Conservation (phyloP, 2,329 filamentous ascomycete species). For the Phaeomoniella chlamydospora region DNA sequence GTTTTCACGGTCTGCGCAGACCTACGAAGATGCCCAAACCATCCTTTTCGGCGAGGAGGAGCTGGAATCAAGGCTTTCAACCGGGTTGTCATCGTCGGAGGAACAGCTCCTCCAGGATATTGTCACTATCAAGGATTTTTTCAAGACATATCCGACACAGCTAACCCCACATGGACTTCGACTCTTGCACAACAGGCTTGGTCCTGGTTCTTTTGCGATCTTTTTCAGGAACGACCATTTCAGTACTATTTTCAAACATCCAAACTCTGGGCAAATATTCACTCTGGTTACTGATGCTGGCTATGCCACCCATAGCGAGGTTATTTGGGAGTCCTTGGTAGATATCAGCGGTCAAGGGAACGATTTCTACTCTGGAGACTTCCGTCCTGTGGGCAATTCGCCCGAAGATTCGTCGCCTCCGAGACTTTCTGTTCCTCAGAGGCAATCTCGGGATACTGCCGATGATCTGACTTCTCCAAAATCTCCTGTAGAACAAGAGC, state of each 20-base stretch:
- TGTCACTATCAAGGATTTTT: slow-evolving; percentile 66
- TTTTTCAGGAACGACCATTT: slow-evolving; percentile 97
- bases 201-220: slow-evolving; percentile 71
- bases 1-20: slow-evolving; percentile 59
- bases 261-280: slow-evolving; percentile 58
- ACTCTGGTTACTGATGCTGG: slow-evolving; percentile 87
- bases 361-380: slow-evolving; percentile 82
- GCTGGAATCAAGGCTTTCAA: slow-evolving; percentile 61
- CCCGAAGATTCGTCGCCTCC: slow-evolving; percentile 7
- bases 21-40: slow-evolving; percentile 85
- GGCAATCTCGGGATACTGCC: neutral
- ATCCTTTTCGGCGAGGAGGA: slow-evolving; percentile 81
- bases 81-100: slow-evolving; percentile 53
- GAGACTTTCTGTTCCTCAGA: neutral
- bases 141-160: slow-evolving; percentile 68
- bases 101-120: slow-evolving; percentile 74
- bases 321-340: slow-evolving; percentile 89
- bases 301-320: slow-evolving; percentile 73
- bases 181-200: slow-evolving; percentile 54
- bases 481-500: slow-evolving; percentile 49
- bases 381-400: slow-evolving; percentile 61
- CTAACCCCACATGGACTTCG: slow-evolving; percentile 70
- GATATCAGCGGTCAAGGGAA: slow-evolving; percentile 74
- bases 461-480: slow-evolving; percentile 8
- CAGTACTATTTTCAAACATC: slow-evolving; percentile 82